Base-by-base conservation (phyloP, 345 rosid genomes). In the Aegle marmelos region DNA sequence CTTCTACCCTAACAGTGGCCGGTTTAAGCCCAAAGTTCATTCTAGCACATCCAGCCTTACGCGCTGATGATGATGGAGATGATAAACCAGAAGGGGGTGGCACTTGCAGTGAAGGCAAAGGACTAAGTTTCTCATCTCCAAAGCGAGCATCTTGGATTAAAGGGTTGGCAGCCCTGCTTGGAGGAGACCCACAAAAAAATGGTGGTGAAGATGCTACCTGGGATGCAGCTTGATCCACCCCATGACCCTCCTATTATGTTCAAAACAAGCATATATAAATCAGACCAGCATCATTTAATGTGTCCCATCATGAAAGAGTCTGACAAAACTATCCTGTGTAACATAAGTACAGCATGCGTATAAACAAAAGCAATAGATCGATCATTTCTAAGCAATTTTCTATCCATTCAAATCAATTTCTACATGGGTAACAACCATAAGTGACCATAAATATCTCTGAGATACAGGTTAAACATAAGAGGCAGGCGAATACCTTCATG, bases 1-100 rank as follows among this genome's bases (percentile, higher is more conserved):
- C 99, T 94, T 96, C 99, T 90, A 96, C 95, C 87, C 98, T 94
- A 96, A 94, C 97, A 9, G 95, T 87, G 7, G 95, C 97, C 5
- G 94, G 90, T 79, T 91, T 94, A 30, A 86, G 88, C 79, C 99
- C 99, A 30, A 92, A 89, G 41, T 88, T 92, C 91, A 89, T 80
- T 68, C 95, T 84, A 39, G 61, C 91, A 73, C 94, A 94, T 73
- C 97, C 90, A 64, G 87, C 94, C 76, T 87, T 90, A 66, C 83
- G 87, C 61, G 97, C 82, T 53, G 98, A 79, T 33, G 97, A 73
- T 17, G 98, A 85, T 8, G 92, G 86, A 36, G 96, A 88, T 0
- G 88, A 70, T 45, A 85, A 75, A 67, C 85, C 88, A 0, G 93
- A 89, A 1, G 97, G 92, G 1, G 93, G 82, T 73, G 89, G 89